phyloP scores from a whole-genome alignment of 306 rosid genomes.

The Vigna trinervia region DNA sequence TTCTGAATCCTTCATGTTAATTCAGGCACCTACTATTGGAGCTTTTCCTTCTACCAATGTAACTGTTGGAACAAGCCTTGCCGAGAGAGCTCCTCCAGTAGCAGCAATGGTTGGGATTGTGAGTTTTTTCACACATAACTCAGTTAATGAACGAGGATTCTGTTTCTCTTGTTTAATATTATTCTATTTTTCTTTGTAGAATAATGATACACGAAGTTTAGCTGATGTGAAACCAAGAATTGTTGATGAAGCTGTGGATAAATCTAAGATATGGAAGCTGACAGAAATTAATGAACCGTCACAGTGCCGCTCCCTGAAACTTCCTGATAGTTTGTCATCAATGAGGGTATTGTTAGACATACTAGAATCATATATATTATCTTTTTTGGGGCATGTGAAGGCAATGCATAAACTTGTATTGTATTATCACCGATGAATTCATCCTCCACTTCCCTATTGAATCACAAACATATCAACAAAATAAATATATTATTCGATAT shows the following conservation, averaged over 20 bases:
- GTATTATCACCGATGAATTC: slow-evolving; percentile 32
- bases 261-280: slow-evolving; percentile 91
- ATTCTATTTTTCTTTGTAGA: slow-evolving; percentile 60
- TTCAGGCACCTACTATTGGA: slow-evolving; percentile 71
- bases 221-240: slow-evolving; percentile 92
- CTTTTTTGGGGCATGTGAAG: slow-evolving; percentile 28
- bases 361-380: slow-evolving; percentile 26
- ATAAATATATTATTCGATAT: not conserved
- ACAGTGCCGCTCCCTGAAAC: slow-evolving; percentile 90
- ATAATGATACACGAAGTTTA: slow-evolving; percentile 80
- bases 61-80: slow-evolving; percentile 80
- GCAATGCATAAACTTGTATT: slow-evolving; percentile 25
- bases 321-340: slow-evolving; percentile 79
- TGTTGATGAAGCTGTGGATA: slow-evolving; percentile 78
- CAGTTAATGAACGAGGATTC: slow-evolving; percentile 35
- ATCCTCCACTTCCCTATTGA: slow-evolving; percentile 23
- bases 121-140: slow-evolving; percentile 49
- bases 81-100: slow-evolving; percentile 81
- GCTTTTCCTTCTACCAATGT: slow-evolving; percentile 73
- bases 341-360: slow-evolving; percentile 67
- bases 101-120: slow-evolving; percentile 85
- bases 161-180: slow-evolving; percentile 38
- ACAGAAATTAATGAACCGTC: slow-evolving; percentile 83
- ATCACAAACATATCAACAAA: slow-evolving; percentile 2
- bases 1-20: slow-evolving; percentile 46